These are phyloP conservation scores for Lepiota brunneoincarnata DNA, from an alignment of 768 basidiomycete species.

Conservation along the genomic window DNA sequence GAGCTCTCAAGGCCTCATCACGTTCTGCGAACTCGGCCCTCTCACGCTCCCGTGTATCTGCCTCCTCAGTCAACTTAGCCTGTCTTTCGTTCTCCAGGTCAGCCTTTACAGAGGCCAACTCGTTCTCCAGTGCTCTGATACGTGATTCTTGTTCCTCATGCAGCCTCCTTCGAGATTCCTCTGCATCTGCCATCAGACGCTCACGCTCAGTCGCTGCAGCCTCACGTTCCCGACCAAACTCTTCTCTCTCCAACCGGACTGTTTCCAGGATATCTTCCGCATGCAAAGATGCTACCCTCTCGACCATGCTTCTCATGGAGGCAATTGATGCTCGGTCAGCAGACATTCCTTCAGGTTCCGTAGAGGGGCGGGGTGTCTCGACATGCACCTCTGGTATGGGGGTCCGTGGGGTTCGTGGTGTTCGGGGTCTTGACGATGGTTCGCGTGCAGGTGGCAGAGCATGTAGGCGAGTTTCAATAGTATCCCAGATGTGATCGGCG, in stretches of 20 bases:
- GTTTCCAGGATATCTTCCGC: conserved; percentile 58
- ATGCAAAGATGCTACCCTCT: conserved; percentile 55
- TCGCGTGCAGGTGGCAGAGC: conserved; percentile 29
- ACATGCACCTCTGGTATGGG: conserved; percentile 8
- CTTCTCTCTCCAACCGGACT: conserved; percentile 57
- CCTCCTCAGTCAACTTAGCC: conserved; percentile 53
- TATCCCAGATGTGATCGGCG: conserved; percentile 43
- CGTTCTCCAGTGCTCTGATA: conserved; percentile 61
- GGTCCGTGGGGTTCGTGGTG: conserved; percentile 13
- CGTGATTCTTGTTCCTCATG: conserved; percentile 51
- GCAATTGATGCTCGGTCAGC: conserved; percentile 36
- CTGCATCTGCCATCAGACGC: conserved; percentile 43
- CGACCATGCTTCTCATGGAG: conserved; percentile 37
- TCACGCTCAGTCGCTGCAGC: conserved; percentile 53
- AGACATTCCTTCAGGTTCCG: conserved; percentile 23
- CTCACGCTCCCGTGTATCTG: conserved; percentile 61
- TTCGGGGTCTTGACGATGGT: conserved; percentile 7
- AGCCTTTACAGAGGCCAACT: conserved; percentile 50
- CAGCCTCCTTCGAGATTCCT: conserved; percentile 44
- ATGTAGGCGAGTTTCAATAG: conserved; percentile 36
- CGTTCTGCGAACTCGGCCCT: conserved; percentile 55
- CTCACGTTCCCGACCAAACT: conserved; percentile 53
- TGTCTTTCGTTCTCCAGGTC: conserved; percentile 67
- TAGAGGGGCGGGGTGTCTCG: not conserved
- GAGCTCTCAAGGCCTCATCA: conserved; percentile 55